phyloP scores from a whole-genome alignment of 2,329 filamentous ascomycete genomes.

The Penicillium sp. region DNA sequence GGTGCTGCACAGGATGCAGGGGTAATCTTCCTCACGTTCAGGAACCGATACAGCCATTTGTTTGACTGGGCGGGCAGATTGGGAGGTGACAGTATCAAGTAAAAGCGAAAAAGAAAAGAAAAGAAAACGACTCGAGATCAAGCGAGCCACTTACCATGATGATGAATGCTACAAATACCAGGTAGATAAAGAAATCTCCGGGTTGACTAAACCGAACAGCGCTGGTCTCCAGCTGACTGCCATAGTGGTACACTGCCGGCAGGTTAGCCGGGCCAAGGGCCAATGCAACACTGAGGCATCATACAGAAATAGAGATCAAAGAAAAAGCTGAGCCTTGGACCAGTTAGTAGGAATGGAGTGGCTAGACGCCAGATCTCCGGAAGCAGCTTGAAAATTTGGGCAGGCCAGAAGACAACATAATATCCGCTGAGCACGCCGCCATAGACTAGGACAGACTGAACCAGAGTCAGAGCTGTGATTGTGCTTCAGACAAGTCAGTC shows the following conservation, averaged over 20 bases:
- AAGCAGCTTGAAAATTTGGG: conserved; percentile 56
- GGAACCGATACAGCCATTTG: conserved; percentile 76
- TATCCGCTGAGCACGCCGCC: conserved; percentile 54
- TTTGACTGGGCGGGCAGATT: conserved; percentile 76
- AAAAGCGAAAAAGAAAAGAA: conserved; percentile 14
- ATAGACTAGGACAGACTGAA: conserved; percentile 62
- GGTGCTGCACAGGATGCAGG: conserved; percentile 60
- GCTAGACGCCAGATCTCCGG: conserved; percentile 62
- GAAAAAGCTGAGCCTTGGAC: conserved; percentile 57
- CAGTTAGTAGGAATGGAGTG: conserved; percentile 61
- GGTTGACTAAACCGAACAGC: conserved; percentile 71
- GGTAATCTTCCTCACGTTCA: conserved; percentile 80
- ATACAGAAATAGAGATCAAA: conserved; percentile 73
- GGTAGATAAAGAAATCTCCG: conserved; percentile 78
- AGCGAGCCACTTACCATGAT: conserved; percentile 70
- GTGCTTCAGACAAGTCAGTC: conserved; percentile 53
- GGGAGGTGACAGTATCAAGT: conserved; percentile 52
- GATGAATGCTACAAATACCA: conserved; percentile 68
- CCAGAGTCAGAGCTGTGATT: conserved; percentile 63
- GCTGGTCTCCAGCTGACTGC: conserved; percentile 69
- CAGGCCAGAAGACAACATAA: conserved; percentile 56
- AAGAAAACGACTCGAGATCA: conserved; percentile 18
- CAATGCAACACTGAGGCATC: conserved; percentile 27
- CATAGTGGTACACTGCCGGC: conserved; percentile 68
- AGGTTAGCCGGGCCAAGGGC: conserved; percentile 31